Evolutionary conservation across 2,329 filamentous ascomycete species (phyloP), one percentile per base, ranked within the genome.

Genomic region (Claviceps capensis): DNA sequence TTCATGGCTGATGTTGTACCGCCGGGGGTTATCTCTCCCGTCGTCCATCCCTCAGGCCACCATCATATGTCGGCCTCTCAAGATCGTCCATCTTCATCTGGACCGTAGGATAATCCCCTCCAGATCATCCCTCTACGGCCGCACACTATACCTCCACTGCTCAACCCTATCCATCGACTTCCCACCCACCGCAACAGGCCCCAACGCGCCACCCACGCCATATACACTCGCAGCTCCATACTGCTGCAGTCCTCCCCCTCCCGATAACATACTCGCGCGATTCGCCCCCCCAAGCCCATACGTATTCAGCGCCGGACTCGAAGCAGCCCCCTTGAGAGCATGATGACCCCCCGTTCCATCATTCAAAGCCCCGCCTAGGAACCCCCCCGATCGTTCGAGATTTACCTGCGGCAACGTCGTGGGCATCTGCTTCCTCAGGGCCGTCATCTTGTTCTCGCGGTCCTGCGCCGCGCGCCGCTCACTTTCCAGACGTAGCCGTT

Each of bases 291-390:
- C 55, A n/a, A 61, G 58, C 26, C 58, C 53, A n/a, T 60, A 62
- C 4, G 52, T 58, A 14, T 63, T 60, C 8, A 62, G 54, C 22
- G 59, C 61, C 5, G 59, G 58, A n/a, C 56, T 61, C 6, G 62
- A 63, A 47, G 61, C 55, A 4, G 61, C 56, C 0, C 58, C 60
- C 23, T 61, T 61, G 16, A 53, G 51, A 5, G 58, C 61, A 48
- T 53, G 43, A 2, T 34, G 30, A 1, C 76, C 76, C 5, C 69
- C 76, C 14, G 59, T 62, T 1, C 75, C 75, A 50, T 79, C 74
- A 57, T 81, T 80, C 59, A 75, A 80, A n/a, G 67, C 65, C 2
- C 78, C 77, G 19, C 72, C 69, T 56, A 70, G 67, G 59, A 69
- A 81, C 0, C 74, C 76, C 34, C 74, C 72, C 0, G 71, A 61